Evolutionary conservation across 129 eudicot species (phyloP).

Genomic region (Erigeron canadensis): DNA sequence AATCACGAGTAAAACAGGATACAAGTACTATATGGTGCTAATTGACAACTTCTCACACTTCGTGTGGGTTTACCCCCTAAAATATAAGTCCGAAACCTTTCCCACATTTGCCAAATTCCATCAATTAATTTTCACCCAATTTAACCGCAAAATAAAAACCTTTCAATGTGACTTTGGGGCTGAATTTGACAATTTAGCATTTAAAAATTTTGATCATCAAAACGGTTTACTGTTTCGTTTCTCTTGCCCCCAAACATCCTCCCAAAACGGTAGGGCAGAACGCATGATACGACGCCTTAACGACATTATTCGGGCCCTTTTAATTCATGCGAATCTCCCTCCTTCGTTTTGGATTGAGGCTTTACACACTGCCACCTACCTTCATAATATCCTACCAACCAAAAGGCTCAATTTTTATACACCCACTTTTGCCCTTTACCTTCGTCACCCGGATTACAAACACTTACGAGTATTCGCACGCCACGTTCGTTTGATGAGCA

Average conservation of each 20-base stretch:
- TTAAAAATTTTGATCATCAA: not conserved
- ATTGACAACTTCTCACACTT: not conserved
- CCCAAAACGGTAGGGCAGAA: not conserved
- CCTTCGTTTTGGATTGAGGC: no score
- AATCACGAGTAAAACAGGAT: not conserved
- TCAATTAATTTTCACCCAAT: not conserved
- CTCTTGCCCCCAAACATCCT: conserved; percentile 19
- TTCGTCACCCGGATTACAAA: no score
- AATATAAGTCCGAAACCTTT: not conserved
- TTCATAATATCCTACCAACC: no score
- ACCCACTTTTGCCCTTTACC: conserved; percentile 7
- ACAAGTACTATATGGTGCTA: not conserved
- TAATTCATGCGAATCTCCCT: no score
- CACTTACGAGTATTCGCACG: conserved; percentile 11
- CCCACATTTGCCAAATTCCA: not conserved
- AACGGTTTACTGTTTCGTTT: not conserved
- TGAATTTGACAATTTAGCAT: not conserved
- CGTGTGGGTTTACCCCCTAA: not conserved
- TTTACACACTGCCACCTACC: no score
- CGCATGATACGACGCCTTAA: no score
- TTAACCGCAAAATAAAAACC: not conserved
- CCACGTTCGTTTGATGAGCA: conserved; percentile 4
- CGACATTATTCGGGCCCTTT: no score
- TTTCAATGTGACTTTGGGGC: conserved; percentile 1
- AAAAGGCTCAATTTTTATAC: not conserved